Evolutionary conservation across 129 eudicot species (phyloP), one percentile per base, ranked within the genome.

Genomic region (Saposhnikovia divaricata): DNA sequence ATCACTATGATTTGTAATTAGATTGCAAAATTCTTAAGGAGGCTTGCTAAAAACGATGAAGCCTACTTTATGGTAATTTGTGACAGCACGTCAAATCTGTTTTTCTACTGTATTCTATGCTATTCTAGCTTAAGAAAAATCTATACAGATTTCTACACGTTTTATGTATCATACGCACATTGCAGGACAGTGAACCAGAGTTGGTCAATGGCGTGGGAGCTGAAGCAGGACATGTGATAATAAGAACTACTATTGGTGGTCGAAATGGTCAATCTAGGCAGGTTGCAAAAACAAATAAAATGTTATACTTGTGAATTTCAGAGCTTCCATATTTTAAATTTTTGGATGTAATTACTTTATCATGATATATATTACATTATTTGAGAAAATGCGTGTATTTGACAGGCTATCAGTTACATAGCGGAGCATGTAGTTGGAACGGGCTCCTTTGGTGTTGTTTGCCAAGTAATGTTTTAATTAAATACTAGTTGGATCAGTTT

Each of bases 351-450:
- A 69, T 85, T 47, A 65, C 48, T 74, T 59, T n/a, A n/a, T 59
- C 13, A 57, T 19, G 31, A 57, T 59, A n/a, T n/a, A n/a, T 9
- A 21, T 59, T n/a, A 59, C 34, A n/a, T 63, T n/a, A 44, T 46
- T 74, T 70, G 23, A 48, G 31, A 80, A 42, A 23, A 65, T 77
- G 73, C 55, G 37, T 84, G 61, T 87, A 25, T 47, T 75, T 74
- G 76, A 74, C 90, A 96, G 99, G 85, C 82, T 31, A 89, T 92
- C 83, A 92, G 90, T 81, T 96, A 96, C 90, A 96, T 96, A 85
- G 97, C 97, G 50, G 99, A 96, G 81, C 99, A 92, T 85, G 98
- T 92, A 79, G 93, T 96, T 72, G 99, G 99, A 80, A 92, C 98
- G 46, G 99, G 99, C 78, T 96, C 99, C 37, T 96, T 96, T 85